Evolutionary conservation across 768 basidiomycete genomes (phyloP), one percentile per base, ranked within the genome.

Genomic region (Pisolithus albus): DNA sequence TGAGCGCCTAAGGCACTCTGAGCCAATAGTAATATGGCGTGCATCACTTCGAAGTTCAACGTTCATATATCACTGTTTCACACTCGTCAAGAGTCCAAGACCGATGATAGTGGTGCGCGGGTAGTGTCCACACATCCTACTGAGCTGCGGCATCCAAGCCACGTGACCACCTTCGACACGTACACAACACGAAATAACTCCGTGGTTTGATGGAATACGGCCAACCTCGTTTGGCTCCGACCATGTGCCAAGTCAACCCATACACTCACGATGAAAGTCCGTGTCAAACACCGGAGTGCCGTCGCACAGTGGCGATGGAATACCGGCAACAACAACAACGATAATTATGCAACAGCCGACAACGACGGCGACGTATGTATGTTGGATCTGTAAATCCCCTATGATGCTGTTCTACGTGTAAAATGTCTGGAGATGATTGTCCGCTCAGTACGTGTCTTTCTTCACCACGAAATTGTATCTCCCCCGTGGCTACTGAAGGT

Each of bases 401-500:
- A 84, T 64, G 96, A 0, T 93, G 92, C 61, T 98, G 95, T 71
- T 92, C 96, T 9, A 80, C 84, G 4, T 99, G 96, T 72, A 97
- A 95, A 69, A 81, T 94, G 61, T 95, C 96, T 0, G 96, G 96
- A 16, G 96, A 98, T 57, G 93, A 92, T 59, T 94, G 92, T 72
- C 92, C 92, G 0, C 70, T 94, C 19, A 92, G 92, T 92, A 60
- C 62, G 84, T 76, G 10, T 49, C 24, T 45, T 32, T 28, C 39
- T 23, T 23, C 32, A 9, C 47, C 39, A 47, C 19, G 26, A 26
- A 26, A 32, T 23, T 2, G 9, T 4, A 32, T 9, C 2, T 57
- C 37, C 36, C 18, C n/a, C 8, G 40, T 24, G 18, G n/a, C 21
- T 23, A 23, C 19, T 60, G 26, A 26, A 10, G 64, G 1, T 60